Conservation (phyloP, 2,329 filamentous ascomycete genomes). For the Zymoseptoria ardabiliae region DNA sequence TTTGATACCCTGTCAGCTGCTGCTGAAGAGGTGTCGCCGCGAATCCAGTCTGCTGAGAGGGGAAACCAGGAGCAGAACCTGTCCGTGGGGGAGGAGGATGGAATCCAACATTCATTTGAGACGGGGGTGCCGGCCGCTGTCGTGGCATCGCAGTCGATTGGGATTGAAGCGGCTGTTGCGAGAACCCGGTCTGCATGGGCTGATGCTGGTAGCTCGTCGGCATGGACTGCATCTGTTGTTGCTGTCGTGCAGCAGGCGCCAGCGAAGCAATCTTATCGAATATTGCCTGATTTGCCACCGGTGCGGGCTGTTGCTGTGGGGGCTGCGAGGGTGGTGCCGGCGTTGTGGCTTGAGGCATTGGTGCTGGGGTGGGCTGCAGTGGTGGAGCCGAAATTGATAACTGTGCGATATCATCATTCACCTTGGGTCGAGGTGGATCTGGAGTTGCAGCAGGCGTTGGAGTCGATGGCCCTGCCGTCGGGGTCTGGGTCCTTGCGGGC, state of each 20-base stretch:
- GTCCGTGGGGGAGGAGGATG: conserved; percentile 74
- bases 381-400: conserved; percentile 57
- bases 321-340: conserved; percentile 36
- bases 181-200: conserved; percentile 18
- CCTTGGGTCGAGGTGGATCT: conserved; percentile 39
- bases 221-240: conserved; percentile 22
- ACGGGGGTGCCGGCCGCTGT: conserved; percentile 63
- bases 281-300: conserved; percentile 39
- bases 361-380: conserved; percentile 48
- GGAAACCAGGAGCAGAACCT: conserved; percentile 73
- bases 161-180: conserved; percentile 24
- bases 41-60: conserved; percentile 56
- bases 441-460: conserved; percentile 29
- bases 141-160: conserved; percentile 41
- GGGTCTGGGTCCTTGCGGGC: conserved; percentile 55
- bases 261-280: conserved; percentile 43
- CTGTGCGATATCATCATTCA: conserved; percentile 65
- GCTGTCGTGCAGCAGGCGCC: conserved; percentile 17
- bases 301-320: conserved; percentile 34
- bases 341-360: conserved; percentile 36
- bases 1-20: conserved; percentile 68
- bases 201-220: conserved; percentile 28
- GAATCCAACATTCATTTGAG: conserved; percentile 50
- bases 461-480: conserved; percentile 32
- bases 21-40: conserved; percentile 68